A percentile compares a stretch with the other conserved stretches of the same genome.
These are phyloP conservation scores for Ophiostoma fasciatum DNA, from an alignment of 2,329 filamentous ascomycete species.

Conservation along the genomic window DNA sequence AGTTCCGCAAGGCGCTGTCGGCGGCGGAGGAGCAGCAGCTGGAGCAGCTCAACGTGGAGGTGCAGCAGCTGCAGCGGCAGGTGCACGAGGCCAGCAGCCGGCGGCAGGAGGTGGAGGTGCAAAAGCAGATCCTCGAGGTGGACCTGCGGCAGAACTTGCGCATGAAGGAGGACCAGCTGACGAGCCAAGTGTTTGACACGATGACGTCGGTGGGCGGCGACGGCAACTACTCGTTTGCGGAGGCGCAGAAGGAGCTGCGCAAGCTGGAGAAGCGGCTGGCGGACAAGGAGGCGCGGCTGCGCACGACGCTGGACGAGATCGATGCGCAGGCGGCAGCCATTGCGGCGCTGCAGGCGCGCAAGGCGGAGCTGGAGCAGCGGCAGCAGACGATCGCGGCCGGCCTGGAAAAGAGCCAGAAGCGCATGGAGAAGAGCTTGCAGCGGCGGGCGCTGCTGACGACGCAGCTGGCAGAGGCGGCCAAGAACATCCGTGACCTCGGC, in stretches of 20 bases:
- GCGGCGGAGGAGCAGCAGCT: slow-evolving; percentile 70
- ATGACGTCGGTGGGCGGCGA: slow-evolving; percentile 29
- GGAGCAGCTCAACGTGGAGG: slow-evolving; percentile 50
- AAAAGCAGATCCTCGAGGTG: slow-evolving; percentile 71
- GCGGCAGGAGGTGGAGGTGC: slow-evolving; percentile 62
- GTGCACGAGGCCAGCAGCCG: slow-evolving; percentile 60
- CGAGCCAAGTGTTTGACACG: slow-evolving; percentile 57
- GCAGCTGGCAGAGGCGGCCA: slow-evolving; percentile 65
- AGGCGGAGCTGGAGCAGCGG: slow-evolving; percentile 49
- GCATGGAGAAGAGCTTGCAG: slow-evolving; percentile 82
- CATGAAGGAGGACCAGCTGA: slow-evolving; percentile 75
- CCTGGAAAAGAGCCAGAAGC: slow-evolving; percentile 77
- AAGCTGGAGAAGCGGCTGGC: slow-evolving; percentile 56
- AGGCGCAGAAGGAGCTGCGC: slow-evolving; percentile 68
- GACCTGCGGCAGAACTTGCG: slow-evolving; percentile 82
- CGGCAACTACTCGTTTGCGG: slow-evolving; percentile 58
- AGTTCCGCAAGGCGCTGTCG: slow-evolving; percentile 85
- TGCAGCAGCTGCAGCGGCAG: slow-evolving; percentile 62
- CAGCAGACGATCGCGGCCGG: slow-evolving; percentile 61
- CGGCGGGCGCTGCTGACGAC: slow-evolving; percentile 68
- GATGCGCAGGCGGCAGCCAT: slow-evolving; percentile 37
- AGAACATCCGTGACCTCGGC: slow-evolving; percentile 84
- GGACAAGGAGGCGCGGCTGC: slow-evolving; percentile 51
- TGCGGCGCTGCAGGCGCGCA: slow-evolving; percentile 38
- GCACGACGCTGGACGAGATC: slow-evolving; percentile 60